phyloP scores from a whole-genome alignment of 441 rosid species.

The Kokia cookei region DNA sequence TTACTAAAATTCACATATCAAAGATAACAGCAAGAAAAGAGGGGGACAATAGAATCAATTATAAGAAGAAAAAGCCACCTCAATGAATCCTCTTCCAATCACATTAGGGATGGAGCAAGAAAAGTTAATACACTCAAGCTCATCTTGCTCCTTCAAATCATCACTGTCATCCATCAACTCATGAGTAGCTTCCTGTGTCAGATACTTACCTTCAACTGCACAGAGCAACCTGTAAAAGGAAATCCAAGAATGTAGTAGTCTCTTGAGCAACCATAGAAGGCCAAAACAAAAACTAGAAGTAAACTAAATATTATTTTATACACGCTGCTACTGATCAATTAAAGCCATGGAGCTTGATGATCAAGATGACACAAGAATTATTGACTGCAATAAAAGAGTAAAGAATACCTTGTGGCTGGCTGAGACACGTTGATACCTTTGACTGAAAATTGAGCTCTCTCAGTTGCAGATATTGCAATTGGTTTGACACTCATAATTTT shows the following conservation, averaged over 20 bases:
- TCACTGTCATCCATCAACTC: constrained; percentile 35
- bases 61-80: constrained; percentile 42
- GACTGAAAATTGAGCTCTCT: constrained; percentile 55
- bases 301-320: constrained; percentile 1
- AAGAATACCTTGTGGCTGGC: constrained; percentile 61
- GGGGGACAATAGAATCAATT: background rate
- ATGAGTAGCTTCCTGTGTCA: constrained; percentile 50
- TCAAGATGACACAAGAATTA: background rate
- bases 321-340: background rate
- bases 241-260: background rate
- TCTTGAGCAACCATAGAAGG: background rate
- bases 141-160: constrained; percentile 40
- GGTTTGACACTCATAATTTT: constrained; percentile 69
- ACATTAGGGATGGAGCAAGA: constrained; percentile 59
- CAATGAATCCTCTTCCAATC: constrained; percentile 88
- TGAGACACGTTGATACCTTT: constrained; percentile 71
- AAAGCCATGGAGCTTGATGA: background rate
- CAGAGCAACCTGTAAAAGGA: constrained; percentile 58
- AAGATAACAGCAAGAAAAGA: background rate
- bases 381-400: background rate
- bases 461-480: constrained; percentile 61
- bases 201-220: constrained; percentile 79
- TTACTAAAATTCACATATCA: background rate
- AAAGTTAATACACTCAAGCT: constrained; percentile 51
- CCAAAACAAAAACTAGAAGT: background rate